Percentiles rank a stretch among this genome's conserved stretches.
phyloP scores from a whole-genome alignment of 2,329 filamentous ascomycete species.

The Rhytidhysteron rufulum region DNA sequence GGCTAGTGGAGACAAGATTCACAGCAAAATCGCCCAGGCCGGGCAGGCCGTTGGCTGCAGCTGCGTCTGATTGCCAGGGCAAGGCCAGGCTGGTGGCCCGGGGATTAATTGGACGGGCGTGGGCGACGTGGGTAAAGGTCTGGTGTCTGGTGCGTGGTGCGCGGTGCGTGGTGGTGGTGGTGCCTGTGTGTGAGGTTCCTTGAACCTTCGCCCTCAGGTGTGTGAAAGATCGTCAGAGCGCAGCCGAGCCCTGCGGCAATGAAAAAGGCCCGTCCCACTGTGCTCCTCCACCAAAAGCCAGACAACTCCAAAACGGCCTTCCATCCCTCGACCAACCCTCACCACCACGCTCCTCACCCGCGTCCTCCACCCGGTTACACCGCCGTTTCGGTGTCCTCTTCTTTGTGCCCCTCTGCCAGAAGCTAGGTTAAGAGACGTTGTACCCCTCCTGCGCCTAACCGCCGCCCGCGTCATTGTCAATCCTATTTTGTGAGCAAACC shows the following conservation, averaged over 20 bases:
- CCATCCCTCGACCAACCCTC: not conserved
- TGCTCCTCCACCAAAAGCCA: not conserved
- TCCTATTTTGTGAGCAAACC: slow-evolving; percentile 24
- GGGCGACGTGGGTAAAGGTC: too few relatives aligned
- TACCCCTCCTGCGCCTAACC: slow-evolving; percentile 18
- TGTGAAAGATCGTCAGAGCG: not conserved
- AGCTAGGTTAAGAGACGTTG: slow-evolving; percentile 17
- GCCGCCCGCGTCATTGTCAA: slow-evolving; percentile 25
- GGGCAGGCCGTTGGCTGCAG: too few relatives aligned
- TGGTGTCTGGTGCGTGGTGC: too few relatives aligned
- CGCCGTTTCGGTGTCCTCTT: slow-evolving; percentile 16
- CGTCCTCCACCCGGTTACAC: slow-evolving; percentile 19
- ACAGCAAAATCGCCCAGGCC: too few relatives aligned
- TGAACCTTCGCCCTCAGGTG: not conserved
- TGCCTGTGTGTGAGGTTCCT: not conserved
- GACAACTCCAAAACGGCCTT: not conserved
- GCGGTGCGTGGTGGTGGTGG: not conserved
- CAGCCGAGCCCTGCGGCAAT: not conserved
- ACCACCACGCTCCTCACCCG: slow-evolving; percentile 1
- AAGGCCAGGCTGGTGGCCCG: too few relatives aligned
- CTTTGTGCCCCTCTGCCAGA: slow-evolving; percentile 16
- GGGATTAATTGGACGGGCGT: too few relatives aligned
- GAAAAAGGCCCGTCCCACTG: slow-evolving; percentile 1
- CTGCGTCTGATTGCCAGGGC: too few relatives aligned
- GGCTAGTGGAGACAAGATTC: too few relatives aligned